phyloP scores from a whole-genome alignment of 805 yeast genomes.

The Kockiozyma suomiensis region DNA sequence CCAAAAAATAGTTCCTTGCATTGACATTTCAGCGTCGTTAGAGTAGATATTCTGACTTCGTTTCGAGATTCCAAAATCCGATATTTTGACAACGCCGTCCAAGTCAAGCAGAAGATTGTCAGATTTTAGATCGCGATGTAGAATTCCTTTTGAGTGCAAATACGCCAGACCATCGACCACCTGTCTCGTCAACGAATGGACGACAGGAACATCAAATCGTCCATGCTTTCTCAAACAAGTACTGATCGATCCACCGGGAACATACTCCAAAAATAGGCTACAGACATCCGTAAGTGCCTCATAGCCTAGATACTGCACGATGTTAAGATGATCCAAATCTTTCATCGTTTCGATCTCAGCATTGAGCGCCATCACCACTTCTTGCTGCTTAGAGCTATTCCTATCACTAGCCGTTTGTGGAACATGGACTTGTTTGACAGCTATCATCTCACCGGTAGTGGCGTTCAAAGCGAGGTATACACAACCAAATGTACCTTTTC shows the following conservation, averaged over 20 bases:
- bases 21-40: conserved; percentile 92
- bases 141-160: conserved; percentile 79
- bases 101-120: conserved; percentile 85
- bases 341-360: conserved; percentile 93
- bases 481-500: conserved; percentile 94
- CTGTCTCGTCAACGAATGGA: conserved; percentile 73
- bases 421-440: conserved; percentile 90
- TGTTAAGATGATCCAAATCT: conserved; percentile 89
- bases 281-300: conserved; percentile 74
- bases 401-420: conserved; percentile 48
- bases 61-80: conserved; percentile 96
- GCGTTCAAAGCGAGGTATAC: conserved; percentile 90
- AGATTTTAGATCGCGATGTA: conserved; percentile 93
- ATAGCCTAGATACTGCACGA: conserved; percentile 94
- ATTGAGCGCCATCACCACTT: conserved; percentile 76
- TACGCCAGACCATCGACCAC: conserved; percentile 85
- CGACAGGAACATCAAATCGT: conserved; percentile 74
- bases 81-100: conserved; percentile 92
- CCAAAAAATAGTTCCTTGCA: conserved; percentile 99
- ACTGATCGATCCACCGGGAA: conserved; percentile 97
- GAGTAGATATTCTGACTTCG: conserved; percentile 74
- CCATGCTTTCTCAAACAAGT: conserved; percentile 82
- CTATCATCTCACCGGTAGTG: conserved; percentile 98
- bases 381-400: conserved; percentile 46
- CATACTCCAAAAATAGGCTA: conserved; percentile 90